Conservation (phyloP, 257 asterid species). For the Echites panduratus region DNA sequence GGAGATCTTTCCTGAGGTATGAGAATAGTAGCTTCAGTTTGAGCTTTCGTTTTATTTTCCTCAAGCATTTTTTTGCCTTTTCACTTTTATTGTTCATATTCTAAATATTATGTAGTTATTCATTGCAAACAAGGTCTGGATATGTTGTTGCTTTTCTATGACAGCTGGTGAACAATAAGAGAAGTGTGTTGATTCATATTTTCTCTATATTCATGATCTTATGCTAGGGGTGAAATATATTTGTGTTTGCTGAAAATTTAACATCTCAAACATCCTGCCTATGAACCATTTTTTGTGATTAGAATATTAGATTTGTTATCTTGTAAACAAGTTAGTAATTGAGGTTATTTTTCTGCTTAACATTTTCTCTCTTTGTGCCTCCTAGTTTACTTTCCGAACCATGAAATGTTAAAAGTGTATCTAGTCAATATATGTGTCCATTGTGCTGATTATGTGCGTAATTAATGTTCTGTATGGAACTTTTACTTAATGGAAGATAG, state of each 20-base stretch:
- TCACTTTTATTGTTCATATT: background rate
- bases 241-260: background rate
- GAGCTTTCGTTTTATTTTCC: background rate
- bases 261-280: background rate
- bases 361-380: background rate
- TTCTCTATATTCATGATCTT: background rate
- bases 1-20: slow-evolving; percentile 42
- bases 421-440: background rate
- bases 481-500: background rate
- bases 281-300: background rate
- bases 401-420: background rate
- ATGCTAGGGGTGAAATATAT: background rate
- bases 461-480: background rate
- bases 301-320: no score
- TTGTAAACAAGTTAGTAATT: background rate
- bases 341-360: background rate
- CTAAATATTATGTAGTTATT: background rate
- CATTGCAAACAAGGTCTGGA: background rate
- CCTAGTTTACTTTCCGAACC: background rate
- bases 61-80: background rate
- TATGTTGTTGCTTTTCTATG: background rate
- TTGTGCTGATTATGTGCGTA: background rate
- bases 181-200: background rate
- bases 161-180: background rate
- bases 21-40: background rate